Evolutionary conservation across 2,329 filamentous ascomycete species (phyloP).

Genomic region (Exserohilum rostratum): DNA sequence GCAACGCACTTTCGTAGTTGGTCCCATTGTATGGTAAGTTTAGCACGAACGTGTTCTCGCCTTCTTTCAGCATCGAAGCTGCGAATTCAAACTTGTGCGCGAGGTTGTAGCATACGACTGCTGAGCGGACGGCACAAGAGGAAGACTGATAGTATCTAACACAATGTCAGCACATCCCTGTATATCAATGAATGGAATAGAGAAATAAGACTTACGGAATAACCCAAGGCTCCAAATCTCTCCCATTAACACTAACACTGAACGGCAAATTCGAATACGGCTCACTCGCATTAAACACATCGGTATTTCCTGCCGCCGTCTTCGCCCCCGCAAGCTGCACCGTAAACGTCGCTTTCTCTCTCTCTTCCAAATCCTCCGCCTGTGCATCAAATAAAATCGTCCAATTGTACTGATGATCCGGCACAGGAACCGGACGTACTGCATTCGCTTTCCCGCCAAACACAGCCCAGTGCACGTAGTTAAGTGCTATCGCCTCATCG

Average conservation of each 20-base stretch:
- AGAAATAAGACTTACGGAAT: conserved; percentile 55
- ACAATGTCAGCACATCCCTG: conserved; percentile 24
- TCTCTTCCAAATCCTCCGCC: conserved; percentile 47
- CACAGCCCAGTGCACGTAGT: conserved; percentile 71
- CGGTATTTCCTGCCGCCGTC: conserved; percentile 66
- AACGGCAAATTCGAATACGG: conserved; percentile 61
- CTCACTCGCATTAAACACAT: conserved; percentile 62
- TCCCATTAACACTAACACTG: conserved; percentile 56
- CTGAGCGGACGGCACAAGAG: conserved; percentile 66
- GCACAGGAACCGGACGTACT: conserved; percentile 48
- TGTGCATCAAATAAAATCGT: conserved; percentile 26
- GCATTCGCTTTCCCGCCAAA: conserved; percentile 63
- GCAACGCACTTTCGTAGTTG: conserved; percentile 58
- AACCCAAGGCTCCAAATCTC: conserved; percentile 58
- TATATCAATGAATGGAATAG: not conserved
- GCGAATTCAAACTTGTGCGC: conserved; percentile 66
- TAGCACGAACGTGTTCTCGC: conserved; percentile 62
- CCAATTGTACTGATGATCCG: conserved; percentile 46
- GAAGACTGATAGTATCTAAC: conserved; percentile 60
- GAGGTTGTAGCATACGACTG: conserved; percentile 67
- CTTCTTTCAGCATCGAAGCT: conserved; percentile 55
- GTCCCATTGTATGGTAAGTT: conserved; percentile 66
- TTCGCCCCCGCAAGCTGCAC: conserved; percentile 69
- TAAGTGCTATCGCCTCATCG: conserved; percentile 56
- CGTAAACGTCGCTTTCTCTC: conserved; percentile 61